Conservation (phyloP, 2,329 filamentous ascomycete genomes). For the Westerdykella sp. region DNA sequence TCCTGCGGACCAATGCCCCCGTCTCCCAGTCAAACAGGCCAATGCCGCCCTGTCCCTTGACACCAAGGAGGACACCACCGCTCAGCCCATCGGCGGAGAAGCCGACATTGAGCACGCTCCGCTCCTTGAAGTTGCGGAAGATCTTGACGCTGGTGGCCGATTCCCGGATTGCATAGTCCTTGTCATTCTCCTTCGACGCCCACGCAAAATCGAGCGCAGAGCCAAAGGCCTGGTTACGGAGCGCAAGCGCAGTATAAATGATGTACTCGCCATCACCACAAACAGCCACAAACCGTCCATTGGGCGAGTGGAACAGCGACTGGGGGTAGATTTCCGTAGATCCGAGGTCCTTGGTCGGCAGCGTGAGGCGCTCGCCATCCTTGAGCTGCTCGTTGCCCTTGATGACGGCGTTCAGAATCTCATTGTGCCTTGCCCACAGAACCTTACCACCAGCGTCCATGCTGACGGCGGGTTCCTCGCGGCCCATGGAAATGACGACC, state of each 20-base stretch:
- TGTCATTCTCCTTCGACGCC: constrained; percentile 95
- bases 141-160: constrained; percentile 91
- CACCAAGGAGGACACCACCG: constrained; percentile 83
- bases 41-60: constrained; percentile 89
- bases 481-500: constrained; percentile 94
- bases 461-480: constrained; percentile 93
- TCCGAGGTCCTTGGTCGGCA: constrained; percentile 90
- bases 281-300: constrained; percentile 80
- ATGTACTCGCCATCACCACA: constrained; percentile 98
- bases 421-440: constrained; percentile 91
- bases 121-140: constrained; percentile 96
- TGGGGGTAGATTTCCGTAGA: constrained; percentile 96
- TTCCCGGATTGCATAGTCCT: constrained; percentile 96
- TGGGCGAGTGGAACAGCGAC: constrained; percentile 90
- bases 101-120: constrained; percentile 85
- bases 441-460: constrained; percentile 97
- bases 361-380: constrained; percentile 77
- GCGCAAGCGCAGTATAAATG: constrained; percentile 93
- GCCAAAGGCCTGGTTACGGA: constrained; percentile 96
- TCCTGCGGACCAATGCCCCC: constrained; percentile 80
- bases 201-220: constrained; percentile 94
- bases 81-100: constrained; percentile 91
- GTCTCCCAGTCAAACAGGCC: constrained; percentile 96
- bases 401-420: constrained; percentile 91
- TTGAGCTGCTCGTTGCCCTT: constrained; percentile 85